Base-by-base conservation (phyloP, 352 stramenopile species). In the Phytophthora constricta region DNA sequence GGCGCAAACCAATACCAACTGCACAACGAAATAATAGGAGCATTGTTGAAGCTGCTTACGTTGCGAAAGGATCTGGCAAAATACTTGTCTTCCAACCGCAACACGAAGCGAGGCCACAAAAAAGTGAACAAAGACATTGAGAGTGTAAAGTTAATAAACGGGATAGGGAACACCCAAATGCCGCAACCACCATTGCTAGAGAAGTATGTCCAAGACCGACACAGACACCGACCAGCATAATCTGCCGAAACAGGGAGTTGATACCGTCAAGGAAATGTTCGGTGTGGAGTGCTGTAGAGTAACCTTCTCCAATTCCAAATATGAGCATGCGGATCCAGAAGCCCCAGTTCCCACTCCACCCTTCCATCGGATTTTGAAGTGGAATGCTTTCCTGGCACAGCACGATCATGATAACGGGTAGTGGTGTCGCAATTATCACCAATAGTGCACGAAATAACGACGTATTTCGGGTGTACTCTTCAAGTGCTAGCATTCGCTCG, bases 401-500 rank as follows among this genome's bases (percentile, higher is more conserved):
- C 11, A 61, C 26, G 11, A 82, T 68, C 9, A 62, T 53, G n/a
- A 76, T 49, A 1, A 34, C 39, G 16, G 74, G 60, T 4, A 76
- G 14, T 9, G 74, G 72, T 13, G 50, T 68, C 19, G 48, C 17
- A 1, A 73, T 14, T 4, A 52, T 77, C 11, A 77, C 67, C 9
- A 75, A 47, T 8, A 72, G 7, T 5, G 51, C 42, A 16, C 57
- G 67, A 2, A 46, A n/a, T 3, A 68, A 22, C 7, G 56, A 70
- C n/a, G 64, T 55, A 9, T 37, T 71, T 22, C 37, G 34, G 13
- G 54, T 66, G 42, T 78, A 82, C n/a, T 72, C 49, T 3, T 76
- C 64, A 13, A 82, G 27, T 3, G 63, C 68, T 27, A 77, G 48
- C 14, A 77, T 43, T 4, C 70, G 59, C 47, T 82, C 70, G 27